Evolutionary conservation across 1,284 basidiomycete species (phyloP), one percentile per base, ranked within the genome.

Genomic region (Leccinum solheimii): DNA sequence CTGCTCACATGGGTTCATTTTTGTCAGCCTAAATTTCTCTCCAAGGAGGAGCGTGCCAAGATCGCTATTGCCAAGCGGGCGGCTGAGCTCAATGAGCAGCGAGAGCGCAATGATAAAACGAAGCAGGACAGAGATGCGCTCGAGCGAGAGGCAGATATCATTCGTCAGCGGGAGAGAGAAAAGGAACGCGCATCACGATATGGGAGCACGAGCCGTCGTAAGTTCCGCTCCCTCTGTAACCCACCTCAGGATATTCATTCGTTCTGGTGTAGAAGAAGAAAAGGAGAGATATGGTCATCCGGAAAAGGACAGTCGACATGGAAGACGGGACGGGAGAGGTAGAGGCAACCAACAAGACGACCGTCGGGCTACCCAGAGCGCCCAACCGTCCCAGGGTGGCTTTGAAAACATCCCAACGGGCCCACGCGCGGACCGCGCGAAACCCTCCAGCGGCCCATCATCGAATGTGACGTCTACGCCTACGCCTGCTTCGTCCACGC

Each of bases 1-100:
- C 56, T 56, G 14, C 61, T 61, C 49, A 68, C 55, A 26, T 34
- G 57, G 36, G 53, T 60, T 56, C 14, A 4, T 51, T 64, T 53
- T 43, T 23, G 55, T 63, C 94, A 95, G 93, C 94, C 94, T 36
- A 95, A 86, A 75, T 97, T 97, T 79, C 81, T 97, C 19, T 86
- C 91, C 3, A 96, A 91, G 76, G 92, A 94, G 67, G 90, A 95
- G 71, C 86, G 94, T 52, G 92, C 92, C n/a, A 86, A 87, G 69
- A 78, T 96, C 43, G 95, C 95, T 1, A 91, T 97, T 65, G 87
- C 88, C 40, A 91, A 93, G 70, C 88, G 94, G n/a, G 83, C 86
- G 56, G 84, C 86, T 64, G 94, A 93, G 74, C 89, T 94, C 59
- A 83, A 79, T 60, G 86, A 85, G 55, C 83, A 91, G 69, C 86